These are phyloP conservation scores for Fusarium coffeatum DNA, from an alignment of 2,329 filamentous ascomycete genomes.

Conservation along the genomic window DNA sequence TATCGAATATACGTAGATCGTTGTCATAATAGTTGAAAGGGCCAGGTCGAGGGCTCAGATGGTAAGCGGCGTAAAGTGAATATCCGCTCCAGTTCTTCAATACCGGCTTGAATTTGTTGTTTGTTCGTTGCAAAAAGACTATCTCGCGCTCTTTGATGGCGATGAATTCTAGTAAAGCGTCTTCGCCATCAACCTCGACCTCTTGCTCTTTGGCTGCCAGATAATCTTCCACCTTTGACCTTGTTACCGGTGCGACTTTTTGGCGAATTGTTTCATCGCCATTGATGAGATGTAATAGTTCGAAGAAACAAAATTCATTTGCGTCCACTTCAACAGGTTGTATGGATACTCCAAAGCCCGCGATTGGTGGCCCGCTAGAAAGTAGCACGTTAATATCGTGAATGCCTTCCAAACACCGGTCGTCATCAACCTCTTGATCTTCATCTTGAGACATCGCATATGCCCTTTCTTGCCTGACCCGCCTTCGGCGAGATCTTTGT, in stretches of 20 bases:
- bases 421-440: too few species aligned
- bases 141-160: not conserved
- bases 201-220: not conserved
- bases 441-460: not conserved
- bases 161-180: not conserved
- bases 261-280: not conserved
- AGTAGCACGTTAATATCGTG: too few species aligned
- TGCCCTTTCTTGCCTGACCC: not conserved
- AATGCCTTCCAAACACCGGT: too few species aligned
- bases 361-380: too few species aligned
- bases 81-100: not conserved
- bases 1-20: too few species aligned
- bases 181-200: not conserved
- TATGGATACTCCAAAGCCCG: too few species aligned
- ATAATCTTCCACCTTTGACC: not conserved
- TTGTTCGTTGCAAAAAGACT: not conserved
- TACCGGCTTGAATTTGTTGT: not conserved
- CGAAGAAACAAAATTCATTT: not conserved
- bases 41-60: too few species aligned
- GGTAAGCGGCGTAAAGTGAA: too few species aligned
- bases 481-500: not conserved
- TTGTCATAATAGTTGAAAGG: too few species aligned
- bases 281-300: not conserved
- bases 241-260: not conserved
- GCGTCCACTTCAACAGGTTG: not conserved